phyloP scores from a whole-genome alignment of 192 early-diverging fungal genomes.

The Coemansia sp. region DNA sequence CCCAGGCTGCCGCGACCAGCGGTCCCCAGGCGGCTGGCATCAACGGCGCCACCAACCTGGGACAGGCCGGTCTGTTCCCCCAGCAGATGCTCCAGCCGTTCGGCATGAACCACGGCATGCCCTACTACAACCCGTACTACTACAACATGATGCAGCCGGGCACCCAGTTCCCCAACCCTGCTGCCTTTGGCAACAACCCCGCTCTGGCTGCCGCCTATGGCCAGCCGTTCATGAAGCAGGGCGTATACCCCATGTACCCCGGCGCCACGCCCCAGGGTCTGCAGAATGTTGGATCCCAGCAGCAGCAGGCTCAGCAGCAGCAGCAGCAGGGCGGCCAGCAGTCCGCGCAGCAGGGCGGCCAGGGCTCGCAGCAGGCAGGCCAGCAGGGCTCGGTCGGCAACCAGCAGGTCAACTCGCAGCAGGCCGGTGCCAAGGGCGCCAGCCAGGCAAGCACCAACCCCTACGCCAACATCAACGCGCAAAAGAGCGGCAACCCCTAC shows the following conservation, averaged over 20 bases:
- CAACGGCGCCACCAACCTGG: conserved; percentile 48
- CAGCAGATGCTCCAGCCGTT: conserved; percentile 52
- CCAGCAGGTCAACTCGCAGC: conserved; percentile 29
- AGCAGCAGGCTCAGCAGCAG: conserved; percentile 33
- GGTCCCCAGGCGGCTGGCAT: conserved; percentile 58
- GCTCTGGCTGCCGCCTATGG: conserved; percentile 66
- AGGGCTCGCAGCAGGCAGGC: conserved; percentile 15
- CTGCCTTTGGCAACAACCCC: conserved; percentile 66
- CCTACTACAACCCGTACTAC: conserved; percentile 83
- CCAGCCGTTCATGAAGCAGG: conserved; percentile 90
- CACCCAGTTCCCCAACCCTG: conserved; percentile 72
- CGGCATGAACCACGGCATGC: conserved; percentile 60
- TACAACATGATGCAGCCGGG: conserved; percentile 61
- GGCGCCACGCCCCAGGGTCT: conserved; percentile 27
- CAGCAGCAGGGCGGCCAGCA: conserved; percentile 34
- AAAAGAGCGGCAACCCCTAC: conserved; percentile 47
- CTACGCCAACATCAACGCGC: conserved; percentile 44
- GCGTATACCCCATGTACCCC: conserved; percentile 81
- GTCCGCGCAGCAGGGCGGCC: conserved; percentile 47
- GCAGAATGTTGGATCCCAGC: conserved; percentile 31
- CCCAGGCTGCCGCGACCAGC: conserved; percentile 47
- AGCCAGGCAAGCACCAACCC: conserved; percentile 22
- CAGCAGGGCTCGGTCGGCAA: conserved; percentile 17
- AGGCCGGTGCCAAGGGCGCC: conserved; percentile 32
- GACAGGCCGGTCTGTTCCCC: conserved; percentile 48